Conservation (phyloP, 805 yeast species). For the Yarrowia phangngaensis region DNA sequence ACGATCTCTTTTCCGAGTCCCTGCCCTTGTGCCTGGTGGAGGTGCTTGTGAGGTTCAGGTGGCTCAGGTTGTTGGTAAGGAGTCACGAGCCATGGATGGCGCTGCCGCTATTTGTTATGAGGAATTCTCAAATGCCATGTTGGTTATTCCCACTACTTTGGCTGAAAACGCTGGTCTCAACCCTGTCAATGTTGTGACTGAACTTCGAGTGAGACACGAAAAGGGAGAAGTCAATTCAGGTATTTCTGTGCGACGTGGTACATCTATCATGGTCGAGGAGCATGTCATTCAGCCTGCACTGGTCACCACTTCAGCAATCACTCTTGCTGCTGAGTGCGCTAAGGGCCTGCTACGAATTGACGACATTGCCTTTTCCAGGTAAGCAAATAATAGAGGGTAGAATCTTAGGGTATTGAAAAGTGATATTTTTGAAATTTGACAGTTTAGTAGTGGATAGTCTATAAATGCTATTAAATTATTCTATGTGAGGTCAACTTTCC, state of each 20-base stretch:
- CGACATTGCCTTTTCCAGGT: slow-evolving; percentile 90
- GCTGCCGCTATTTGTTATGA: slow-evolving; percentile 87
- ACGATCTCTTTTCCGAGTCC: slow-evolving; percentile 81
- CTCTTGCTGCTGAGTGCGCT: slow-evolving; percentile 93
- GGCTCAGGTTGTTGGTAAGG: slow-evolving; percentile 66
- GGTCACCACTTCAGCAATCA: slow-evolving; percentile 89
- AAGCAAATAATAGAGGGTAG: slow-evolving; percentile 29
- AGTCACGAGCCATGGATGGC: slow-evolving; percentile 70
- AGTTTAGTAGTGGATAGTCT: background rate
- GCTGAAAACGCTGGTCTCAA: slow-evolving; percentile 95
- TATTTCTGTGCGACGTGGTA: slow-evolving; percentile 88
- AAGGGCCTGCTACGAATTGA: slow-evolving; percentile 94
- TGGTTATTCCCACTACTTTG: slow-evolving; percentile 86
- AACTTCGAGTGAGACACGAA: slow-evolving; percentile 85
- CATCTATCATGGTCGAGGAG: slow-evolving; percentile 89
- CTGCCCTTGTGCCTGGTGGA: slow-evolving; percentile 94
- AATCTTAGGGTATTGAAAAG: background rate
- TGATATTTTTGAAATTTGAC: slow-evolving; percentile 1
- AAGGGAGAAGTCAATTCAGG: slow-evolving; percentile 92
- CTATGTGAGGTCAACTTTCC: too few relatives aligned
- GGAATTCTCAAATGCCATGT: slow-evolving; percentile 88
- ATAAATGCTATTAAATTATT: background rate
- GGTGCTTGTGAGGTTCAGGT: slow-evolving; percentile 97
- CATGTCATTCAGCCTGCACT: slow-evolving; percentile 95
- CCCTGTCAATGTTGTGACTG: slow-evolving; percentile 87